These are phyloP conservation scores for Acanthamoeba lenticulata DNA, from an alignment of 208 protist species.

Conservation along the genomic window DNA sequence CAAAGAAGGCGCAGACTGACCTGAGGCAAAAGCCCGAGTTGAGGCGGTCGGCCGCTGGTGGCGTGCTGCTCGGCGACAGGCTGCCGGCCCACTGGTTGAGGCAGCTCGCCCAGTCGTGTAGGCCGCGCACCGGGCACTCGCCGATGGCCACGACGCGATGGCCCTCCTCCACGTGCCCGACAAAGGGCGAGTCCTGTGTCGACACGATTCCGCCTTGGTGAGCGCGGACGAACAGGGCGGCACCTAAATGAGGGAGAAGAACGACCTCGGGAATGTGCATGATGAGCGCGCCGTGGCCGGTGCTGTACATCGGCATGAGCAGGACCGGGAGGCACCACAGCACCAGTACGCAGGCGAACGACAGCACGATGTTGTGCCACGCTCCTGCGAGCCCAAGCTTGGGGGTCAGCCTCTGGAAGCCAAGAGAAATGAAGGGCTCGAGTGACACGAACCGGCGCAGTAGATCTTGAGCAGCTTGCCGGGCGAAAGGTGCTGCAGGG, in stretches of 20 bases:
- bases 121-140: slow-evolving; percentile 9
- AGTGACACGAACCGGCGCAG: neutral
- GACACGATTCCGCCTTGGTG: too few species aligned
- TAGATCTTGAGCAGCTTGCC: slow-evolving; percentile 45
- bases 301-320: neutral
- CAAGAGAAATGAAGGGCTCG: neutral
- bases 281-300: slow-evolving; percentile 2
- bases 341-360: neutral
- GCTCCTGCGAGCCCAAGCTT: slow-evolving; percentile 23
- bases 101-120: slow-evolving; percentile 43
- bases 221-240: neutral
- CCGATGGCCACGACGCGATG: neutral
- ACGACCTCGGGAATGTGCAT: neutral
- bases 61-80: neutral
- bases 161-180: slow-evolving; percentile 6
- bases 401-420: neutral
- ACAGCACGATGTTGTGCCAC: slow-evolving; percentile 57
- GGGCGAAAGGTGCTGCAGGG: neutral
- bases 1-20: too few species aligned
- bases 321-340: slow-evolving; percentile 37
- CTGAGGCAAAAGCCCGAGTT: slow-evolving; percentile 58
- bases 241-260: neutral
- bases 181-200: slow-evolving; percentile 35
- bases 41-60: neutral
- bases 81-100: neutral